phyloP scores from a whole-genome alignment of 495 filamentous ascomycete species.

The Trichoderma erinaceum region DNA sequence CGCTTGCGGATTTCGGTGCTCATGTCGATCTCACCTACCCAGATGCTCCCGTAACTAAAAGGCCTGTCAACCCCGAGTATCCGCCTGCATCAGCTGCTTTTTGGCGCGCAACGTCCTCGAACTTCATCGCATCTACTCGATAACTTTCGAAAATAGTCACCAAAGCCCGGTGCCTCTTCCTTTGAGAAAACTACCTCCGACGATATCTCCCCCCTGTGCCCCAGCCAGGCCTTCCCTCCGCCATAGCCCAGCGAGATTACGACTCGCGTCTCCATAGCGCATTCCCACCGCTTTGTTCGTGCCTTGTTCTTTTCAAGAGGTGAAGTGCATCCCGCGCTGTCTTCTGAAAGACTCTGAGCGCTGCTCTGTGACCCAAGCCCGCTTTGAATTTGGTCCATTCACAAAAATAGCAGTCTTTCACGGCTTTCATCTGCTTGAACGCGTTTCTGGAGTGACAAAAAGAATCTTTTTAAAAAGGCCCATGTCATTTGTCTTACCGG shows the following conservation, averaged over 20 bases:
- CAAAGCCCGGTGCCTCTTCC: neutral
- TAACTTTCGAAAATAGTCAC: neutral
- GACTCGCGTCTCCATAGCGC: constrained; percentile 2
- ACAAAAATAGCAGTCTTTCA: neutral
- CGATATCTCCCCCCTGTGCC: neutral
- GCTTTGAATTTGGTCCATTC: neutral
- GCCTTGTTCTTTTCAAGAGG: neutral
- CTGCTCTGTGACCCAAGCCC: neutral
- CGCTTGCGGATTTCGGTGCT: neutral
- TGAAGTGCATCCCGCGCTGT: constrained; percentile 8
- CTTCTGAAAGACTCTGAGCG: neutral
- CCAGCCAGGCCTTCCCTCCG: neutral
- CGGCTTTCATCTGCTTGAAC: neutral
- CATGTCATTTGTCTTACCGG: constrained; percentile 3
- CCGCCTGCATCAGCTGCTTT: neutral
- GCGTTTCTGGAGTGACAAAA: neutral
- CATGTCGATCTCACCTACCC: constrained; percentile 4
- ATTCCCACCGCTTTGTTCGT: neutral
- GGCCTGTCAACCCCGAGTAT: neutral
- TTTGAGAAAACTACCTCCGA: neutral
- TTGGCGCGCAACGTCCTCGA: neutral
- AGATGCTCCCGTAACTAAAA: neutral
- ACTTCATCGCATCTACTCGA: neutral
- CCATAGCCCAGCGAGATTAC: neutral
- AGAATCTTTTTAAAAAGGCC: neutral